Base-by-base conservation (phyloP, 768 basidiomycete genomes). In the Mycena albidolilacea region DNA sequence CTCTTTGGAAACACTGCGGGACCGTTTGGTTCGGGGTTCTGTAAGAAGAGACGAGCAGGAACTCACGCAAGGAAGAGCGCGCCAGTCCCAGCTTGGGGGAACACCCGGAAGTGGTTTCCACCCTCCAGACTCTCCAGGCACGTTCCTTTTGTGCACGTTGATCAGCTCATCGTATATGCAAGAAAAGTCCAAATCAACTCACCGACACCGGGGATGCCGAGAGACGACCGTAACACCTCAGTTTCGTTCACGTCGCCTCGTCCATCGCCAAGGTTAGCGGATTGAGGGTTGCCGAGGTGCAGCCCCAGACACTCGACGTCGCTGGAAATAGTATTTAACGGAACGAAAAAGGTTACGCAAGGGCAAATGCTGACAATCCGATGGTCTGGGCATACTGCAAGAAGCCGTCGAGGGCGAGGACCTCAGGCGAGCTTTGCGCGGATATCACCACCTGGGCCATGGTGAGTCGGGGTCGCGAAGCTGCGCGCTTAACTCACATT, bases 11-110 rank as follows among this genome's bases (percentile, higher is more conserved):
- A 87, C 84, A 5, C 88, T 87, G 67, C 37, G 41, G 2, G 4
- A 17, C 11, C 4, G 48, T 37, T 46, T 23, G 48, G 7, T 8
- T 7, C 7, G 5, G 8, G 11, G 12, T 63, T 19, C 39, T 9
- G 10, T 30, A 17, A n/a, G 23, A 30, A 5, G 4, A 19, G 30
- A 30, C 10, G 35, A 38, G 6, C 3, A 9, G 35, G 3, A 15
- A 82, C 87, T 71, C 77, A 88, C 87, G 86, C 87, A 23, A 89
- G 81, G 77, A 89, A 89, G 17, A 87, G 70, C 2, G 86, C 87
- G 3, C 35, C 37, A 1, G 82, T 71, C 5, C 86, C 86, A 54
- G 87, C 85, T 76, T 89, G 88, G 48, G 80, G 82, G 72, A 75
- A 88, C 6, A 85, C 80, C 17, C 63, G 44, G 63, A 64, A 64